phyloP scores from a whole-genome alignment of 1,284 basidiomycete species.

The Cryptococcus sp. region DNA sequence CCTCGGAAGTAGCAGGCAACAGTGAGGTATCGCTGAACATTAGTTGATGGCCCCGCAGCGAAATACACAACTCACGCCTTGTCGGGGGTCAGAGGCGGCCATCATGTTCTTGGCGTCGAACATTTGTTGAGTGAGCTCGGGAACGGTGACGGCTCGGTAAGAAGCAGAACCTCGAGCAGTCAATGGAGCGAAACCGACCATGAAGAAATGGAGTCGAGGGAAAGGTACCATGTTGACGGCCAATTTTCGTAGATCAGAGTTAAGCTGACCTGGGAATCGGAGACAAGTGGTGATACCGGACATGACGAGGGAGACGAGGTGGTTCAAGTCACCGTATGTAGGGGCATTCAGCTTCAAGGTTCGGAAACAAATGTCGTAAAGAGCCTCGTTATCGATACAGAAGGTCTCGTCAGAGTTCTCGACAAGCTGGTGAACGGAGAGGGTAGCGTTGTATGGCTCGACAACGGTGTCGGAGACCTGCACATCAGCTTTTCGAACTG shows the following conservation, averaged over 20 bases:
- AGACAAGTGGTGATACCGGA: conserved; percentile 58
- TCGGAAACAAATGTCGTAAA: conserved; percentile 97
- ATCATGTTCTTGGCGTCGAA: conserved; percentile 99
- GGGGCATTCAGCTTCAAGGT: conserved; percentile 91
- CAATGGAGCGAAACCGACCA: conserved; percentile 93
- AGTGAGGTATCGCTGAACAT: conserved; percentile 51
- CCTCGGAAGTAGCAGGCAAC: conserved; percentile 98
- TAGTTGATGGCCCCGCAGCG: conserved; percentile 2
- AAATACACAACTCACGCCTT: conserved; percentile 58
- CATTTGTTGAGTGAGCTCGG: conserved; percentile 96
- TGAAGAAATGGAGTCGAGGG: conserved; percentile 99
- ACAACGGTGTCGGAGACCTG: conserved; percentile 58
- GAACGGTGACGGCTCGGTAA: conserved; percentile 91
- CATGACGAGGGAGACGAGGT: conserved; percentile 97
- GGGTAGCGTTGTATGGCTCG: conserved; percentile 61
- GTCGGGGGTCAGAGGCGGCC: conserved; percentile 77
- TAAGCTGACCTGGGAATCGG: conserved; percentile 93
- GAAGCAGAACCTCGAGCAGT: conserved; percentile 89
- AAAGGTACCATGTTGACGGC: conserved; percentile 99
- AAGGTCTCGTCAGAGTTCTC: conserved; percentile 63
- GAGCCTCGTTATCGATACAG: conserved; percentile 88
- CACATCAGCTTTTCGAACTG: not conserved
- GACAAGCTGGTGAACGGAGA: conserved; percentile 59
- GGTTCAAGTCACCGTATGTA: conserved; percentile 94
- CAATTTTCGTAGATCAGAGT: conserved; percentile 92